These are phyloP conservation scores for Hydnomerulius pinastri DNA, from an alignment of 768 basidiomycete genomes.

Conservation along the genomic window DNA sequence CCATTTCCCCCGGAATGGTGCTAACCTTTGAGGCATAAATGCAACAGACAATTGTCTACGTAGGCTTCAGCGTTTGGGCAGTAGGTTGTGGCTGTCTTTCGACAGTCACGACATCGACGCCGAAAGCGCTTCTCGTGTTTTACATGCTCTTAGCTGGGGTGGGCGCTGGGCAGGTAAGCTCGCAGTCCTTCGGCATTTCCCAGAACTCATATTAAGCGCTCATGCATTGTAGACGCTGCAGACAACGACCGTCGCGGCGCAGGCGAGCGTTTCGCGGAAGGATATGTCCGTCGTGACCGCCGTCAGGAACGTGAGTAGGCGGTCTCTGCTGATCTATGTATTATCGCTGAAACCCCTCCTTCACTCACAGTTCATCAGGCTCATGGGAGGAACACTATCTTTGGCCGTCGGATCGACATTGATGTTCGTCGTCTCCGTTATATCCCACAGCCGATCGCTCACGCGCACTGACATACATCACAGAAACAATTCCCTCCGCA, in stretches of 20 bases:
- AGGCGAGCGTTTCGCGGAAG: constrained; percentile 66
- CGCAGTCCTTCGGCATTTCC: no score
- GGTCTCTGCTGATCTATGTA: no score
- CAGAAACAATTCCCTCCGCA: constrained; percentile 50
- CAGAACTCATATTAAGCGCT: no score
- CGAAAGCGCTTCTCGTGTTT: constrained; percentile 52
- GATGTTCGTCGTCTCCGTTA: constrained; percentile 38
- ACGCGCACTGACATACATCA: background rate
- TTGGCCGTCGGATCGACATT: constrained; percentile 64
- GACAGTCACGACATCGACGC: constrained; percentile 52
- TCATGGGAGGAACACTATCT: constrained; percentile 69
- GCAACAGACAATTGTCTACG: constrained; percentile 53
- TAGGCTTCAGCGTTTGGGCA: constrained; percentile 70
- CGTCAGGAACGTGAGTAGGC: constrained; percentile 52
- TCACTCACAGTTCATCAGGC: constrained; percentile 58
- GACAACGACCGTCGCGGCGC: constrained; percentile 70
- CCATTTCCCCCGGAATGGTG: background rate
- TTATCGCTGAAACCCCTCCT: no score
- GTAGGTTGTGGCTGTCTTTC: constrained; percentile 73
- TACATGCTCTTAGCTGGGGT: constrained; percentile 61
- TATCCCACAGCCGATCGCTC: no score
- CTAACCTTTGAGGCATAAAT: background rate
- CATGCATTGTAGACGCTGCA: constrained; percentile 51
- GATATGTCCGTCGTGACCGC: constrained; percentile 82
- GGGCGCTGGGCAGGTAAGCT: constrained; percentile 58